phyloP scores from a whole-genome alignment of 257 asterid genomes.

The Lithospermum erythrorhizon region DNA sequence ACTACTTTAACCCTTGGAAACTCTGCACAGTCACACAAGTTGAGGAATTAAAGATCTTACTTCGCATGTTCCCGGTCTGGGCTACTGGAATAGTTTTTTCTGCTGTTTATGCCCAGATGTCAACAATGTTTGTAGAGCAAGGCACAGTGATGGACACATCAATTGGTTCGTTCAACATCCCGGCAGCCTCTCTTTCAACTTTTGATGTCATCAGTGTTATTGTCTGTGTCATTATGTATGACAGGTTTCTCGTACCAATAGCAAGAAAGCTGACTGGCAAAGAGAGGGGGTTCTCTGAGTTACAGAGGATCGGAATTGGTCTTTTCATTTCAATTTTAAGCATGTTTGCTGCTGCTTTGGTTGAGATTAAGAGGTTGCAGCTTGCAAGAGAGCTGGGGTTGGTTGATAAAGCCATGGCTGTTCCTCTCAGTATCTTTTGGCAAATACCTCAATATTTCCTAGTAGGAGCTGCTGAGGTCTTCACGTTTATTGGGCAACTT shows the following conservation, averaged over 20 bases:
- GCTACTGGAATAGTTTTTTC: constrained; percentile 84
- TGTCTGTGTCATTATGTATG: constrained; percentile 81
- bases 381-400: constrained; percentile 41
- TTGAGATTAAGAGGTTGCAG: constrained; percentile 51
- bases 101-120: constrained; percentile 87
- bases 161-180: constrained; percentile 64
- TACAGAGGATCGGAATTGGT: constrained; percentile 85
- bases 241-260: constrained; percentile 57
- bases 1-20: constrained; percentile 63
- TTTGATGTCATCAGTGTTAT: constrained; percentile 78
- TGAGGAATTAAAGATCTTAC: constrained; percentile 69
- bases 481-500: constrained; percentile 67
- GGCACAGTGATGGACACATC: constrained; percentile 86
- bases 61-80: constrained; percentile 93
- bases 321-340: constrained; percentile 56
- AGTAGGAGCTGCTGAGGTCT: constrained; percentile 72
- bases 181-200: constrained; percentile 78
- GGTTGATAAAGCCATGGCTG: constrained; percentile 34
- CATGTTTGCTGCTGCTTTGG: constrained; percentile 77
- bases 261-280: constrained; percentile 64
- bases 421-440: constrained; percentile 63
- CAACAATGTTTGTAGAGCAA: constrained; percentile 89
- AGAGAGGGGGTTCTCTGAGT: constrained; percentile 62
- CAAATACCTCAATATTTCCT: constrained; percentile 71
- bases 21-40: constrained; percentile 88